phyloP scores from a whole-genome alignment of 83 land plant species.

The Diphasiastrum complanatum region DNA sequence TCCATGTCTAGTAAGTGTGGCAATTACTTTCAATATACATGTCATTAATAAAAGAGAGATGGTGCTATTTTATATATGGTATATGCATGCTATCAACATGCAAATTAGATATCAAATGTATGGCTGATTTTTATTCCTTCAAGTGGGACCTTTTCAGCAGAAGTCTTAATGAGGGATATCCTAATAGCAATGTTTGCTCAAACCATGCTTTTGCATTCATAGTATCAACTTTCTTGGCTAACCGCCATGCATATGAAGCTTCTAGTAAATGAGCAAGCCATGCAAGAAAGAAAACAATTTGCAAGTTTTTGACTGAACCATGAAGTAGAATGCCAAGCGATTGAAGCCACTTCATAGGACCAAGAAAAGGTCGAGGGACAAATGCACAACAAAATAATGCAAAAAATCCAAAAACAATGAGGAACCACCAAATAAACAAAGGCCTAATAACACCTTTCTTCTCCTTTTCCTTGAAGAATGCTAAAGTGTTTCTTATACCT shows the following conservation, averaged over 20 bases:
- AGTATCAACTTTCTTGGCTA: constrained; percentile 70
- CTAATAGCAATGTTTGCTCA: constrained; percentile 72
- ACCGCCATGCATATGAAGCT: constrained; percentile 65
- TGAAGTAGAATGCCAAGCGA: constrained; percentile 42
- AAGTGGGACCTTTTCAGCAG: constrained; percentile 56
- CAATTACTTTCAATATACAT: no score
- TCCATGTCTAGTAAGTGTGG: no score
- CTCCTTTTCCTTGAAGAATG: constrained; percentile 64
- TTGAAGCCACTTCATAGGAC: constrained; percentile 42
- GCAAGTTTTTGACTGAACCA: constrained; percentile 30
- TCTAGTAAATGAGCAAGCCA: constrained; percentile 47
- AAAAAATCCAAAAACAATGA: constrained; percentile 36
- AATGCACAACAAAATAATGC: constrained; percentile 44
- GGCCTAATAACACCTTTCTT: constrained; percentile 49
- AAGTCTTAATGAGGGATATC: constrained; percentile 54
- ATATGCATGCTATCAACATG: no score
- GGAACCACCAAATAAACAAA: constrained; percentile 43
- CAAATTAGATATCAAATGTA: no score
- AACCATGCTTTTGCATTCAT: constrained; percentile 70
- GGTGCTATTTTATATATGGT: no score
- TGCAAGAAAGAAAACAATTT: constrained; percentile 39
- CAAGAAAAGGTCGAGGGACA: constrained; percentile 50
- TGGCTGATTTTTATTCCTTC: no score
- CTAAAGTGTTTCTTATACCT: constrained; percentile 63
- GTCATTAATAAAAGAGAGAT: no score